Evolutionary conservation across 164 flowering plant species (phyloP), one percentile per base, ranked within the genome.

Genomic region (Magnolia sinica): DNA sequence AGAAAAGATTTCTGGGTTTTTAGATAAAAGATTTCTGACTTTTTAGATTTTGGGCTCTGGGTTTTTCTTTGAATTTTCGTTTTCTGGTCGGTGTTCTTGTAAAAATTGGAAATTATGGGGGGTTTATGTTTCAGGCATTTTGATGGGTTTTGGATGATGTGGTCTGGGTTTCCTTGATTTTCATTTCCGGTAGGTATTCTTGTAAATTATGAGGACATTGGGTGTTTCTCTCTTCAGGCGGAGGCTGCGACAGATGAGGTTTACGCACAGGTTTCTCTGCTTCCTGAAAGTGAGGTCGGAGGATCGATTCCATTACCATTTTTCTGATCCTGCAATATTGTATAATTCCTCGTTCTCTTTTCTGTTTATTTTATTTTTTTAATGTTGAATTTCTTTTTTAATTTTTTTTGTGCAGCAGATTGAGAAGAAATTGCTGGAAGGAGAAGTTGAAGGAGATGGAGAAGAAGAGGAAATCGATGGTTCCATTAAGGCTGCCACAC

Each of bases 221-320:
- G 13, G 61, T 73, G 69, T 20, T 71, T 72, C 10, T 73, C 74
- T 73, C 50, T 74, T 77, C 84, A 94, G 99, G 97, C 97, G 4
- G 98, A 90, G 79, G 86, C 78, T 1, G 87, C 87, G 3, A 91
- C 82, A 1, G 99, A 96, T 79, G 98, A 96, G 79, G 97, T 91
- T 58, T 96, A 88, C 75, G 96, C 98, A 0, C 93, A 91, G 80
- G 96, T 96, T 58, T 87, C 96, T 7, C 86, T 96, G 73, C 64
- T 87, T 86, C 92, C 94, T 76, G 95, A 94, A 73, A 79, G 18
- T 71, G 87, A 91, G 98, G 99, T 92, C 37, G 51, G 58, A 66
- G 50, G 79, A 74, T 81, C 23, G 52, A 7, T 27, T 31, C 22
- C 59, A 3, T 13, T 18, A 24, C 55, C 11, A 13, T 45, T 10